Evolutionary conservation across 202 grass and related monocot genomes (phyloP).

Genomic region (Bolboschoenoplectus hybrid): DNA sequence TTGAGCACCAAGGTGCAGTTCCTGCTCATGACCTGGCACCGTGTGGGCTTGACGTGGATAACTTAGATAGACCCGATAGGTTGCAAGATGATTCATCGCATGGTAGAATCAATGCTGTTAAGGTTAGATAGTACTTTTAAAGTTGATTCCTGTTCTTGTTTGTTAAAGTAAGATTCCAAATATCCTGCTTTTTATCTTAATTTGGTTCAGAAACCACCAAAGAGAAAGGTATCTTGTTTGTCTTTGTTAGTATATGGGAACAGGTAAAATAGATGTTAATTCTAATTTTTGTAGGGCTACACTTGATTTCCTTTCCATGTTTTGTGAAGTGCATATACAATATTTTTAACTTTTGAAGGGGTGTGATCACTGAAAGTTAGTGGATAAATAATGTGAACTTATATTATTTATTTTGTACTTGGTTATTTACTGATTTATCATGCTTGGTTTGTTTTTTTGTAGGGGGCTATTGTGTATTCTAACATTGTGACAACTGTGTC

Average conservation of each 20-base stretch:
- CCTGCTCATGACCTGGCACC: constrained; percentile 80
- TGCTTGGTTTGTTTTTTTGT: constrained; percentile 40
- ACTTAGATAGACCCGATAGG: constrained; percentile 81
- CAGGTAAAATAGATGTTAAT: neutral
- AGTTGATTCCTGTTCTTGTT: neutral
- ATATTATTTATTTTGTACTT: constrained; percentile 23
- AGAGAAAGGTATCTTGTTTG: neutral
- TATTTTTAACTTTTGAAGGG: neutral
- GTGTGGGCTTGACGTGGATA: constrained; percentile 84
- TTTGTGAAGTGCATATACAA: neutral
- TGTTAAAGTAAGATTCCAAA: neutral
- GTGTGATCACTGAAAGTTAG: neutral
- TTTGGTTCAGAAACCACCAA: neutral
- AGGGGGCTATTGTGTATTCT: constrained; percentile 96
- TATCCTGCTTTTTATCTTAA: neutral
- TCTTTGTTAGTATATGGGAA: neutral
- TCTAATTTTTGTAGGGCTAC: neutral
- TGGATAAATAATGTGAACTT: constrained; percentile 38
- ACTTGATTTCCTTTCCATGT: neutral
- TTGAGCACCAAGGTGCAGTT: constrained; percentile 86
- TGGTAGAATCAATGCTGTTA: constrained; percentile 87
- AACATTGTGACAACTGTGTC: constrained; percentile 98
- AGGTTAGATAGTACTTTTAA: constrained; percentile 54
- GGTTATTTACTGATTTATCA: constrained; percentile 36
- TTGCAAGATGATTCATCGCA: constrained; percentile 78